Evolutionary conservation across 2,329 filamentous ascomycete species (phyloP).

Genomic region (Penicillium frequentans): DNA sequence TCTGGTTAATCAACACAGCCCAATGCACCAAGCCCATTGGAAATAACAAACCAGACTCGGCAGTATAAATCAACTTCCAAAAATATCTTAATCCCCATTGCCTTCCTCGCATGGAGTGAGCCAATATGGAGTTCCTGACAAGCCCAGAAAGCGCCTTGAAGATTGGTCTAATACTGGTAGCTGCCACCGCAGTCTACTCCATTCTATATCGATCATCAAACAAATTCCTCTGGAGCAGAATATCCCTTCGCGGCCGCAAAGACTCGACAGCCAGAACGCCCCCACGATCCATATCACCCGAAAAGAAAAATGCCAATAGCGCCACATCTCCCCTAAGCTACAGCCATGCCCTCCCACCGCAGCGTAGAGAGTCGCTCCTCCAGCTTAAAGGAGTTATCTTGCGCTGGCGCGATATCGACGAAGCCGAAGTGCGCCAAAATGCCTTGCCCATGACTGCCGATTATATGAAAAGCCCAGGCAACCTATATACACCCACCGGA

Average conservation of each 20-base stretch:
- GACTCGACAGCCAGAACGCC: slow-evolving; percentile 54
- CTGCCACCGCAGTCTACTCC: slow-evolving; percentile 27
- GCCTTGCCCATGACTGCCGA: slow-evolving; percentile 44
- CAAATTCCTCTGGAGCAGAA: slow-evolving; percentile 39
- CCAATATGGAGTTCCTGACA: slow-evolving; percentile 19
- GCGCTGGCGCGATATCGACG: slow-evolving; percentile 26
- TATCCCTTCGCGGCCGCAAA: slow-evolving; percentile 42
- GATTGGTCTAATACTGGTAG: slow-evolving; percentile 22
- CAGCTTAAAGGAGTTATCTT: slow-evolving; percentile 23
- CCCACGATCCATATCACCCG: slow-evolving; percentile 53
- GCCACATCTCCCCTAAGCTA: slow-evolving; percentile 38
- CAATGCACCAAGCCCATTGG: background rate
- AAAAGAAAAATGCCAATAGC: slow-evolving; percentile 42
- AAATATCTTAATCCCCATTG: background rate
- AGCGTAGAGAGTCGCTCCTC: slow-evolving; percentile 49
- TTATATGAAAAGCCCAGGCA: slow-evolving; percentile 35
- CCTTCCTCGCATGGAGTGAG: slow-evolving; percentile 3
- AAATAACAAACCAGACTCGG: background rate
- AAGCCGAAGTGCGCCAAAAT: slow-evolving; percentile 34
- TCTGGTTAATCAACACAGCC: background rate
- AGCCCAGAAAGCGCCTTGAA: slow-evolving; percentile 22
- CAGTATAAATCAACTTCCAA: background rate
- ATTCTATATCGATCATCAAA: slow-evolving; percentile 33
- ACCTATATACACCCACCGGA: slow-evolving; percentile 63
- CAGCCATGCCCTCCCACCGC: slow-evolving; percentile 54